A percentile compares a stretch with the other conserved stretches of the same genome.
phyloP scores from a whole-genome alignment of 2,329 filamentous ascomycete genomes.

The Claviceps sp. region DNA sequence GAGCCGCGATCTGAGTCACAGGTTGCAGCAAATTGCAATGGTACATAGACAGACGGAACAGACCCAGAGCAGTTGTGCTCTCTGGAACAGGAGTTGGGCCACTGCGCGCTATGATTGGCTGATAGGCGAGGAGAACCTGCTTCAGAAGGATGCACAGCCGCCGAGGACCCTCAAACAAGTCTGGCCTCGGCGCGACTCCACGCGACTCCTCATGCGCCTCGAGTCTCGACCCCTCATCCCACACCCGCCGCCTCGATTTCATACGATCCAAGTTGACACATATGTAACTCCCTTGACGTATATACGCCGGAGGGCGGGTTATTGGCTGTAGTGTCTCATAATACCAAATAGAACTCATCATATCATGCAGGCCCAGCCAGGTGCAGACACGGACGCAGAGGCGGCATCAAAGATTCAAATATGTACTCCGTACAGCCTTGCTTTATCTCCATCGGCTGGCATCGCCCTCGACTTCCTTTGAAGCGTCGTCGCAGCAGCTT shows the following conservation, averaged over 20 bases:
- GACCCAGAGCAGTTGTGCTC: neutral
- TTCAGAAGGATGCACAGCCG: neutral
- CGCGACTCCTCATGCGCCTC: too few species aligned
- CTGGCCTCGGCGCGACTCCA: neutral
- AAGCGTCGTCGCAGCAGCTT: too few species aligned
- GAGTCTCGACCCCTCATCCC: too few species aligned
- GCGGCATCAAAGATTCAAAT: too few species aligned
- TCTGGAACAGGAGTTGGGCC: conserved; percentile 9
- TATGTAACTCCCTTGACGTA: neutral
- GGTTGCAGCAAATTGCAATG: too few species aligned
- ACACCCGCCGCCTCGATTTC: too few species aligned
- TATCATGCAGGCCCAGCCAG: neutral
- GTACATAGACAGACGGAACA: neutral
- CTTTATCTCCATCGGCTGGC: too few species aligned
- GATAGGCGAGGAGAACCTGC: conserved; percentile 11
- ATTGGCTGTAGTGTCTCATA: neutral
- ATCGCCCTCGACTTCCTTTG: too few species aligned
- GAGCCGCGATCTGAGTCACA: too few species aligned
- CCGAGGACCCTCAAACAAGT: neutral
- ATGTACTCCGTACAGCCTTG: too few species aligned
- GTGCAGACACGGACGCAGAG: neutral
- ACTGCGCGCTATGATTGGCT: conserved; percentile 12
- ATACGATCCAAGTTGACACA: too few species aligned
- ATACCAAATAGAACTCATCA: too few species aligned
- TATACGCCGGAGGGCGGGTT: neutral